Conservation (phyloP, 2,329 filamentous ascomycete genomes). For the Colletotrichum zoysiae region DNA sequence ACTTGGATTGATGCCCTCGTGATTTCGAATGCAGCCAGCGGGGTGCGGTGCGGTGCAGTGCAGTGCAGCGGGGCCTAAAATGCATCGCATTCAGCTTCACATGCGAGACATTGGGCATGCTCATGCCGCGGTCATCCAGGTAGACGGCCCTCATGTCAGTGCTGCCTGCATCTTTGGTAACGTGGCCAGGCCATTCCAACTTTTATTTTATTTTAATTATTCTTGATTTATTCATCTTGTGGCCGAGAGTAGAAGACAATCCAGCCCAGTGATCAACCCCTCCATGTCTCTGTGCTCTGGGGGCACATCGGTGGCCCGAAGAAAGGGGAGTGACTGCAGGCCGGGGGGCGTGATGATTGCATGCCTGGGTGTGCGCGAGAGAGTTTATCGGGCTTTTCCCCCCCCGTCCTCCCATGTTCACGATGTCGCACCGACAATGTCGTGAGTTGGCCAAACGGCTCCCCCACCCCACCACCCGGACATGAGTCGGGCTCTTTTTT, state of each 20-base stretch:
- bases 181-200: background rate
- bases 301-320: background rate
- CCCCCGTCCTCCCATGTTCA: background rate
- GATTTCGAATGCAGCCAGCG: conserved; percentile 34
- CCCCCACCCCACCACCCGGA: background rate
- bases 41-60: background rate
- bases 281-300: background rate
- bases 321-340: background rate
- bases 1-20: conserved; percentile 21
- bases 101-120: conserved; percentile 38
- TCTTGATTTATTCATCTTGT: no score
- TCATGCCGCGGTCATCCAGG: background rate
- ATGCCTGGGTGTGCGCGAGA: background rate
- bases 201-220: background rate
- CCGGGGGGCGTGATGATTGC: background rate
- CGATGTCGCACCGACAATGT: background rate
- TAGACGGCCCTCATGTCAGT: background rate
- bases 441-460: background rate
- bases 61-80: background rate
- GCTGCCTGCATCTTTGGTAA: background rate
- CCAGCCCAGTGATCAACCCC: no score
- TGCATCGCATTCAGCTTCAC: conserved; percentile 37
- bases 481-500: conserved; percentile 7
- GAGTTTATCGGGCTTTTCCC: background rate
- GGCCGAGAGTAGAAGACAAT: background rate